Conservation (phyloP, 257 asterid genomes). For the Sherardia arvensis region DNA sequence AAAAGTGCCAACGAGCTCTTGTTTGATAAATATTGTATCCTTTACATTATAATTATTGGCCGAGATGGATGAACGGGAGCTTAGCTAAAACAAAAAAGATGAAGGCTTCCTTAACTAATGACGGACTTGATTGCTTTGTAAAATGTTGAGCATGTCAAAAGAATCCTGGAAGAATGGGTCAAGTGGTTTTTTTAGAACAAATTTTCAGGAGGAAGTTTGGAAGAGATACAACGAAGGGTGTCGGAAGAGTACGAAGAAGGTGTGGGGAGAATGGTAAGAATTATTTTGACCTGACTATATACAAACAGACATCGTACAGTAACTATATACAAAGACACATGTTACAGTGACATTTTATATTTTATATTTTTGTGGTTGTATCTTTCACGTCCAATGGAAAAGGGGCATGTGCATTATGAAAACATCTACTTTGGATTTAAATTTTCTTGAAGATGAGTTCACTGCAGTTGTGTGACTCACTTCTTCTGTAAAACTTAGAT, state of each 20-base stretch:
- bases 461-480: too few relatives aligned
- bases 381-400: too few relatives aligned
- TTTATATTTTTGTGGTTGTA: too few relatives aligned
- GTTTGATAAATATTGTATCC: background rate
- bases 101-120: conserved; percentile 25
- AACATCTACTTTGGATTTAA: too few relatives aligned
- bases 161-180: conserved; percentile 39
- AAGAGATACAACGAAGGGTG: conserved; percentile 74
- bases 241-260: conserved; percentile 96
- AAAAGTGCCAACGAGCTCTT: background rate
- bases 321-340: too few relatives aligned
- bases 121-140: conserved; percentile 22
- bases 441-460: too few relatives aligned
- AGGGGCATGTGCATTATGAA: too few relatives aligned
- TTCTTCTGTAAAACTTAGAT: too few relatives aligned
- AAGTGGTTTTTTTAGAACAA: conserved; percentile 44
- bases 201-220: conserved; percentile 74
- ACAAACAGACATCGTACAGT: too few relatives aligned
- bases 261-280: conserved; percentile 96
- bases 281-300: too few relatives aligned
- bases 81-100: background rate
- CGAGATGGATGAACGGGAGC: background rate
- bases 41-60: background rate
- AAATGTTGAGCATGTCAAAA: conserved; percentile 68
- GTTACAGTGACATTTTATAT: too few relatives aligned